Evolutionary conservation across 306 rosid genomes (phyloP).

Genomic region (Ziziphus jujuba): DNA sequence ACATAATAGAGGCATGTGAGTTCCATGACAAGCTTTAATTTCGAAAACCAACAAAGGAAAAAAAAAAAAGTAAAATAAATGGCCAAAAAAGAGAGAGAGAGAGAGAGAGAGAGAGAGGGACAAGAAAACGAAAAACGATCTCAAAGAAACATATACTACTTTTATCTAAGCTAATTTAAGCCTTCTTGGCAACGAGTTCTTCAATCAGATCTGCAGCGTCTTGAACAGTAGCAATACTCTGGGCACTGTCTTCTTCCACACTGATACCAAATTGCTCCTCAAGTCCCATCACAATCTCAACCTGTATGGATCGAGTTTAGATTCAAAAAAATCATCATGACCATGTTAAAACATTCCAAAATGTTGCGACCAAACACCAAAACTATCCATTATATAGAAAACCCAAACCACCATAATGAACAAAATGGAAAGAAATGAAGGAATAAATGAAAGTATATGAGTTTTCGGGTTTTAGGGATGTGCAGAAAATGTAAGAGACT

Average conservation of each 20-base stretch:
- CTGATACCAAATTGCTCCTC: conserved; percentile 85
- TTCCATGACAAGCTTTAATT: conserved; percentile 3
- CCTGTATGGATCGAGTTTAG: conserved; percentile 41
- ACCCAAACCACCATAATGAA: neutral
- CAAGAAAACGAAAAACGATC: conserved; percentile 10
- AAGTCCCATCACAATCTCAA: conserved; percentile 98
- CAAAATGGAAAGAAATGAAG: no score
- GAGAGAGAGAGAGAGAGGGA: neutral
- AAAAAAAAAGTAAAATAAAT: no score
- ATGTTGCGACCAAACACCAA: neutral
- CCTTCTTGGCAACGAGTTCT: conserved; percentile 50
- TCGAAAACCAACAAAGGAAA: conserved; percentile 5
- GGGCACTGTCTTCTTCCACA: conserved; percentile 86
- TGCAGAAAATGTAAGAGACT: neutral
- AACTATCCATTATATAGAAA: neutral
- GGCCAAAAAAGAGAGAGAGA: no score
- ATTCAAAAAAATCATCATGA: neutral
- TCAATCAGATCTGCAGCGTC: conserved; percentile 92
- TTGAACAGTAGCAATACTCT: conserved; percentile 82
- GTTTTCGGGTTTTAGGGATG: neutral
- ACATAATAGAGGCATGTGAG: neutral
- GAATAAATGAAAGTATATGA: neutral
- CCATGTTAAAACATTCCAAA: conserved; percentile 7
- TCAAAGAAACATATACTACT: neutral
- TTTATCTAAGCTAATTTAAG: conserved; percentile 29